Evolutionary conservation across 768 basidiomycete genomes (phyloP), one percentile per base, ranked within the genome.

Genomic region (Steccherinum ochraceum): DNA sequence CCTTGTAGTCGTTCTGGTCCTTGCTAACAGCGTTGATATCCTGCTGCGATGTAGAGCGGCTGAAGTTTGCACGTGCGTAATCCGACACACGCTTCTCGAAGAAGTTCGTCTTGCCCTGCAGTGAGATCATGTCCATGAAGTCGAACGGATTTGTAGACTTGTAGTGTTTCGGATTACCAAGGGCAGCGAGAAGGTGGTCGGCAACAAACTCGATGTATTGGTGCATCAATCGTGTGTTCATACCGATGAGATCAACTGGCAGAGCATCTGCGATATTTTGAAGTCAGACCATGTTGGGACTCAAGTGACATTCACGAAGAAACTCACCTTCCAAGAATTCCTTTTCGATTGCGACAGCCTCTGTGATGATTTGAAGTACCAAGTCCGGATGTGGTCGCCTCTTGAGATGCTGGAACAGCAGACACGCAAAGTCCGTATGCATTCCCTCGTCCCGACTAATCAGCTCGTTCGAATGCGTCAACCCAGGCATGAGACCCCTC

Each of bases 21-120:
- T 53, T 52, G 13, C 48, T 41, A 5, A 55, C 27, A 2, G 24
- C 46, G 18, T 56, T 19, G 4, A 26, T 40, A 4, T 46, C 45
- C 20, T 18, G 19, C 24, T 48, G 23, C 1, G 56, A 49, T 3
- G 53, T 35, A 3, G 52, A 24, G 12, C 23, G 42, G 45, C 77
- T 77, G 50, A 87, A 74, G 46, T 78, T 73, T 7, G 87, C 86
- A 60, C 79, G 86, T 13, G 82, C 74, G 59, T 89, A 89, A 18
- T 89, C 87, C 2, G 90, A 93, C 3, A 96, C 94, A 1, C 93
- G 80, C 69, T 94, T 93, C 72, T 95, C 93, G 64, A 94, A 96
- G 68, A 96, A 96, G 70, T 96, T 93, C 39, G 93, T 91, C 75
- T 98, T 98, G 56, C 94, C 94, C 70, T 93, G 87, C 4, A 96